Base-by-base conservation (phyloP, 2,329 filamentous ascomycete species). In the Penicillium carneum region DNA sequence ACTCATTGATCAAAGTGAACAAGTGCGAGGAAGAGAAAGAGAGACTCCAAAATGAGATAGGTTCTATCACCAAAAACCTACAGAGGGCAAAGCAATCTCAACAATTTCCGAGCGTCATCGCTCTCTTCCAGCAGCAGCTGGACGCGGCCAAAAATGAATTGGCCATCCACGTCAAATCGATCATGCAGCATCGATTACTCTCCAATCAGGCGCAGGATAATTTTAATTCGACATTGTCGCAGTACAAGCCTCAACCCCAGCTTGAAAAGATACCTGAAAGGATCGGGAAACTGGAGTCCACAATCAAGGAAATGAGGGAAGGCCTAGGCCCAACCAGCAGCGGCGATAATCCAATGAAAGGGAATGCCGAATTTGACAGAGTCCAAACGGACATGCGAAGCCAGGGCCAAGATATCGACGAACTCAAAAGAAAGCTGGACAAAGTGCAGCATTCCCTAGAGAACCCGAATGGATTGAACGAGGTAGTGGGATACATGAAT, bases 31-130 rank as follows among this genome's bases (percentile, higher is more conserved):
- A 74, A 2, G 66, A 69, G 38, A 72, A 63, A 49, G 63, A 67
- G 10, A 72, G 67, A 29, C 53, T 76, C 7, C 64, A 74, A 20
- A 70, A 68, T 26, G 72, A 69, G 38, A 67, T 74, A 18, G 71
- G 76, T 0, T 69, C 71, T 4, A 63, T 84, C 6, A 73, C 77
- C 16, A 68, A 77, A 41, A 71, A 79, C 47, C 34, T 84, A 4
- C 67, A 66, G 70, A 66, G 65, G 67, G 72, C 18, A 63, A 59
- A 42, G 39, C 42, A 20, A 58, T 67, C 4, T 38, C 51, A 59
- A 9, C 62, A 58, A 18, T 76, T 72, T 46, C 69, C 73, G 4
- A 70, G 72, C 6, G 66, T 67, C 4, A 46, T 64, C 16, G 61
- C 68, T 23, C 66, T 60, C 49, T 70, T 64, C 20, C 67, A 72